These are phyloP conservation scores for Claviceps sp. DNA, from an alignment of 2,329 filamentous ascomycete species.

Conservation along the genomic window DNA sequence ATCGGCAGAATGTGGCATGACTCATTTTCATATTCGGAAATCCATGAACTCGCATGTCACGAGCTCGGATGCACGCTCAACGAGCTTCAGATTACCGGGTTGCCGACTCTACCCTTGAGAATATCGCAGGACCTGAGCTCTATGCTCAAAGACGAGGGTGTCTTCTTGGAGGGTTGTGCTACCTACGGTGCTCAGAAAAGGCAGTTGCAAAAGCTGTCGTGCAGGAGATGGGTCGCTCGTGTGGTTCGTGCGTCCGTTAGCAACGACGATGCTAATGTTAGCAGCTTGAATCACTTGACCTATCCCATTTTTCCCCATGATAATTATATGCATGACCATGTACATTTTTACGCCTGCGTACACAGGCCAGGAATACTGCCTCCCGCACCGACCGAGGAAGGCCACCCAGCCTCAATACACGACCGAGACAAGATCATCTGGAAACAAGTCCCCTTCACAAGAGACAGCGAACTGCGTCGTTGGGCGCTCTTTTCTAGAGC, in stretches of 20 bases:
- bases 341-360: slow-evolving; percentile 11
- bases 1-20: slow-evolving; percentile 26
- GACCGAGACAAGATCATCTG: slow-evolving; percentile 34
- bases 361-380: slow-evolving; percentile 21
- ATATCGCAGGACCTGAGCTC: slow-evolving; percentile 32
- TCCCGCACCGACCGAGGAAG: slow-evolving; percentile 27
- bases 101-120: slow-evolving; percentile 35
- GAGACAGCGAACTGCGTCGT: slow-evolving; percentile 26
- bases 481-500: slow-evolving; percentile 35
- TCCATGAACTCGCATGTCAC: slow-evolving; percentile 40
- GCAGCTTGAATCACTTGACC: not conserved
- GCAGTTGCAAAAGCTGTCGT: slow-evolving; percentile 25
- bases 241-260: slow-evolving; percentile 32
- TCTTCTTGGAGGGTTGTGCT: slow-evolving; percentile 34
- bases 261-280: slow-evolving; percentile 12
- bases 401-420: slow-evolving; percentile 28
- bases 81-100: slow-evolving; percentile 38
- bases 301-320: slow-evolving; percentile 14
- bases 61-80: slow-evolving; percentile 39
- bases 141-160: slow-evolving; percentile 39
- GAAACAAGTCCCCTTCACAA: slow-evolving; percentile 33
- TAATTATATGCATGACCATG: slow-evolving; percentile 5
- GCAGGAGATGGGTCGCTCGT: slow-evolving; percentile 26
- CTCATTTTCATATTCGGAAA: slow-evolving; percentile 25
- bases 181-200: slow-evolving; percentile 28